A percentile compares a stretch with the other conserved stretches of the same genome.
phyloP scores from a whole-genome alignment of 208 protist species.

The Crithidia fasciculata region DNA sequence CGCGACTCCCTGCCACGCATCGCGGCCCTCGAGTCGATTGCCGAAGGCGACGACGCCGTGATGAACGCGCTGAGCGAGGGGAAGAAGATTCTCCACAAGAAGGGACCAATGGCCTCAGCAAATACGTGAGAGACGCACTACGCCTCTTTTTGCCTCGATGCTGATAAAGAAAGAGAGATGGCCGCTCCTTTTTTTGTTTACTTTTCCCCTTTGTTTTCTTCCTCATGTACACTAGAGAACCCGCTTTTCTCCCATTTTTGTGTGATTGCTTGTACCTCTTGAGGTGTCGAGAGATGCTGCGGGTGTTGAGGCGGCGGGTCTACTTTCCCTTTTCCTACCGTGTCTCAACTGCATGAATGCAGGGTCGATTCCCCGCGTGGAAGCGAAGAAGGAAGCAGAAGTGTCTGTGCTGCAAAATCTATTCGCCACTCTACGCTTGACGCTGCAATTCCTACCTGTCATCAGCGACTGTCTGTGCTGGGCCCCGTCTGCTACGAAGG shows the following conservation, averaged over 20 bases:
- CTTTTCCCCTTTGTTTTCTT: background rate
- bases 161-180: background rate
- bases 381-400: too few relatives aligned
- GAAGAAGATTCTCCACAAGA: slow-evolving; percentile 37
- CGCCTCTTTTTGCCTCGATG: background rate
- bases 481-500: background rate
- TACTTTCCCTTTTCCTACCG: too few relatives aligned
- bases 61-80: slow-evolving; percentile 26
- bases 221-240: background rate
- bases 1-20: slow-evolving; percentile 48
- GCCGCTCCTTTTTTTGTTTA: background rate
- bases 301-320: too few relatives aligned
- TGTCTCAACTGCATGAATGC: too few relatives aligned
- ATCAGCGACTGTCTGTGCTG: too few relatives aligned
- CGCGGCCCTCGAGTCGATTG: slow-evolving; percentile 38
- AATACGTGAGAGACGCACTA: background rate
- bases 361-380: too few relatives aligned
- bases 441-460: too few relatives aligned
- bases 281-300: too few relatives aligned
- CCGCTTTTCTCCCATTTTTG: too few relatives aligned
- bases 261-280: too few relatives aligned
- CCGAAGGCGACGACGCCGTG: slow-evolving; percentile 44
- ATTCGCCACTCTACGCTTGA: too few relatives aligned
- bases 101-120: background rate
- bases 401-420: too few relatives aligned